phyloP scores from a whole-genome alignment of 192 early-diverging fungal species.

The Entomortierella parvispora region DNA sequence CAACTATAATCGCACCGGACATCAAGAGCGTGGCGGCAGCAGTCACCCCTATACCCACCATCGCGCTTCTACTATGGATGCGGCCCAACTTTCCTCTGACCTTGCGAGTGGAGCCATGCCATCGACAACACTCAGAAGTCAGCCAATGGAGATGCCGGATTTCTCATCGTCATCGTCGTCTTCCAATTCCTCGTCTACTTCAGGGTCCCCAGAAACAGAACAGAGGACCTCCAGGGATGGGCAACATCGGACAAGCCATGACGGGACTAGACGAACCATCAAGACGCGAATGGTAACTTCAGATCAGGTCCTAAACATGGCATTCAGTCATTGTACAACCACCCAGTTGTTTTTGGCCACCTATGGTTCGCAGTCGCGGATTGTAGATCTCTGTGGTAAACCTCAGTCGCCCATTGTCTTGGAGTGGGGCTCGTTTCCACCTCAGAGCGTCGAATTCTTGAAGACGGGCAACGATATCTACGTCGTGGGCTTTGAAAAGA shows the following conservation, averaged over 20 bases:
- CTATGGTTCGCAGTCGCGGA: conserved; percentile 35
- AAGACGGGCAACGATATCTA: conserved; percentile 36
- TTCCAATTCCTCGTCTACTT: not conserved
- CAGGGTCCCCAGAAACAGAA: not conserved
- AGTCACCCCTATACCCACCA: conserved; percentile 16
- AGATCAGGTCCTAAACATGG: conserved; percentile 37
- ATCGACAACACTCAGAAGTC: not conserved
- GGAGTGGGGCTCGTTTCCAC: conserved; percentile 30
- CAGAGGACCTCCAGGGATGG: not conserved
- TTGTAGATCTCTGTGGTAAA: conserved; percentile 37
- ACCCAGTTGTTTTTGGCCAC: conserved; percentile 39
- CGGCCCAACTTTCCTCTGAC: not conserved
- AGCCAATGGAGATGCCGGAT: not conserved
- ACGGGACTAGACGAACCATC: too few relatives aligned
- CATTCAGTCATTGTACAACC: conserved; percentile 24
- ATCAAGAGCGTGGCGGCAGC: too few relatives aligned
- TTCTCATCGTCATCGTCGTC: conserved; percentile 14
- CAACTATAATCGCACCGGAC: not conserved
- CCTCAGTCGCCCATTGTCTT: conserved; percentile 37
- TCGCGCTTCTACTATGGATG: conserved; percentile 11
- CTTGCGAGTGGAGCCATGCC: not conserved
- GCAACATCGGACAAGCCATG: not conserved
- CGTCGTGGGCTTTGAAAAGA: conserved; percentile 44
- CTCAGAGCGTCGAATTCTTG: conserved; percentile 46
- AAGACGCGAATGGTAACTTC: conserved; percentile 49